Evolutionary conservation across 805 yeast species (phyloP).

Genomic region (Candida xiaguanensis): DNA sequence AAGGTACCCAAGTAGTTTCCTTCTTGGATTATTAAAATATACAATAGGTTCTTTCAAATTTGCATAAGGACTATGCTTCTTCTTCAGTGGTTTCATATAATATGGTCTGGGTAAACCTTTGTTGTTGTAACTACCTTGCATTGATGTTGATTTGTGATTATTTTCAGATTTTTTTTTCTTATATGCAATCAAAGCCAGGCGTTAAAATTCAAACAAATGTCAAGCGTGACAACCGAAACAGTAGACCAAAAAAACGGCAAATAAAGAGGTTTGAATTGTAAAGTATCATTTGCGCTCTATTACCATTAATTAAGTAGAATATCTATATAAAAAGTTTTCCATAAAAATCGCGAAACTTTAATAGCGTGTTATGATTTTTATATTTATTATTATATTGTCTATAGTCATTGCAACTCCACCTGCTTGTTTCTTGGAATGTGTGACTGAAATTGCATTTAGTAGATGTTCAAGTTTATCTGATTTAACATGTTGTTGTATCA

Average conservation of each 20-base stretch:
- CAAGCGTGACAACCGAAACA: neutral
- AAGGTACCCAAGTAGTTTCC: slow-evolving; percentile 37
- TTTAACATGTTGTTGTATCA: slow-evolving; percentile 37
- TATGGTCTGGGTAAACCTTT: slow-evolving; percentile 45
- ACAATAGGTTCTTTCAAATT: slow-evolving; percentile 22
- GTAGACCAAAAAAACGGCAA: neutral
- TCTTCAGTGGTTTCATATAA: slow-evolving; percentile 40
- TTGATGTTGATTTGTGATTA: slow-evolving; percentile 10
- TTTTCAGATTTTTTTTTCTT: slow-evolving; percentile 2
- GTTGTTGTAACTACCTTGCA: slow-evolving; percentile 43
- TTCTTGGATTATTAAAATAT: slow-evolving; percentile 33
- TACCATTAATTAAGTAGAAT: no score
- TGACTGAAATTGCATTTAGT: slow-evolving; percentile 29
- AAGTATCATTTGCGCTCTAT: no score
- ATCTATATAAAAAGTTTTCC: no score
- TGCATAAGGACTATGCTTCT: slow-evolving; percentile 33
- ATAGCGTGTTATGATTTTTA: slow-evolving; percentile 4
- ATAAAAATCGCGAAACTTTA: neutral
- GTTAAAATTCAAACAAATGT: no score
- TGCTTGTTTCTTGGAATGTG: slow-evolving; percentile 46
- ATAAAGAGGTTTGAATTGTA: no score
- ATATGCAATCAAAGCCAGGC: neutral
- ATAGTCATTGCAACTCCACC: slow-evolving; percentile 42
- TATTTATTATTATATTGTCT: neutral
- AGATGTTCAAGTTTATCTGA: slow-evolving; percentile 32